phyloP scores from a whole-genome alignment of 352 stramenopile species.

The Globisporangium rhizosaccharum region DNA sequence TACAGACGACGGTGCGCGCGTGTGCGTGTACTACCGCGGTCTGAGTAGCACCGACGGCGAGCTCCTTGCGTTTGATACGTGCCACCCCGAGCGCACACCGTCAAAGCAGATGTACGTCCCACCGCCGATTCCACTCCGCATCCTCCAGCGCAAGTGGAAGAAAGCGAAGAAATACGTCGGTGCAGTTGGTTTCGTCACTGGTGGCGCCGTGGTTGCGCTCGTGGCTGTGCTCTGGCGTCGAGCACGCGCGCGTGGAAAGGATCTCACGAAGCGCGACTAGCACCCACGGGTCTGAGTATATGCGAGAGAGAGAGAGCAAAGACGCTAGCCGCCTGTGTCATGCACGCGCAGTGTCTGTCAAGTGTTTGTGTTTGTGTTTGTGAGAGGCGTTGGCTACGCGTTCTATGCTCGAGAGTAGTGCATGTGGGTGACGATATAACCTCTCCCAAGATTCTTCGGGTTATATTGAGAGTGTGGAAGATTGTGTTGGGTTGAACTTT shows the following conservation, averaged over 20 bases:
- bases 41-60: conserved; percentile 49
- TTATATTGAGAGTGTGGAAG: too few relatives aligned
- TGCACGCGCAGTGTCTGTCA: too few relatives aligned
- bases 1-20: conserved; percentile 53
- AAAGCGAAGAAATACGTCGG: conserved; percentile 30
- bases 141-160: conserved; percentile 50
- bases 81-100: conserved; percentile 58
- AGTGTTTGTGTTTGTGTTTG: too few relatives aligned
- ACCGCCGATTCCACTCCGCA: conserved; percentile 47
- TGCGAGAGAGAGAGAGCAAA: too few relatives aligned
- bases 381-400: too few relatives aligned
- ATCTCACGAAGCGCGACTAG: too few relatives aligned
- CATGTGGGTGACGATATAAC: too few relatives aligned
- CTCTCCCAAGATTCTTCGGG: too few relatives aligned
- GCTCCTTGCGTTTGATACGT: conserved; percentile 75
- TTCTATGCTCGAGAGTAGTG: too few relatives aligned
- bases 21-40: conserved; percentile 70
- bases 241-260: neutral
- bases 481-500: too few relatives aligned
- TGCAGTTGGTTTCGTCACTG: neutral
- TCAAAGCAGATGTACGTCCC: conserved; percentile 51
- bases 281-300: too few relatives aligned
- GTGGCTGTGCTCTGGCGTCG: neutral
- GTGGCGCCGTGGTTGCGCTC: neutral
- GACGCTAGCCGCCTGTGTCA: too few relatives aligned